Evolutionary conservation across 495 filamentous ascomycete species (phyloP), one percentile per base, ranked within the genome.

Genomic region (Cetradonia linearis): DNA sequence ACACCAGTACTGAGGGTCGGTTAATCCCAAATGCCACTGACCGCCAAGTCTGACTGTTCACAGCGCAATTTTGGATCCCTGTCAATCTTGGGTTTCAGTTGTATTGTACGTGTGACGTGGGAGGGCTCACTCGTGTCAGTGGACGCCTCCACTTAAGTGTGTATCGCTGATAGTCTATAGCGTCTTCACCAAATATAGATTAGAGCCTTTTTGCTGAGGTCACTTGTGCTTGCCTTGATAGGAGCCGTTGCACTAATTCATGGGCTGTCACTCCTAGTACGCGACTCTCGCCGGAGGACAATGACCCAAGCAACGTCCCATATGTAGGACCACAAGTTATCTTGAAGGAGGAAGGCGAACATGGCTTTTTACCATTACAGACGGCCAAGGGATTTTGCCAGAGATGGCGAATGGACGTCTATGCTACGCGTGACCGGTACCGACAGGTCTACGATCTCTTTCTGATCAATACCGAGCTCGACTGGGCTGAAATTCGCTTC

Each of bases 361-460:
- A 59, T 59, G 61, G 61, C 30, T 60, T 63, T 49, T 30, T 63
- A n/a, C 49, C 58, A 20, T 31, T 63, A 33, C 31, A 50, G n/a
- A 53, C 50, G 47, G 64, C 64, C 18, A 18, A 31, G 31, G 47
- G 61, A 9, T 58, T 49, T 25, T 66, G 64, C 38, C 40, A 58
- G 18, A 59, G 7, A 49, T 61, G 64, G 53, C 56, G 61, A 1
- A 63, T 56, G 55, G 34, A 65, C 16, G 62, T 60, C 8, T 68
- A 63, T 20, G 30, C 58, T 23, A 40, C 60, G 37, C 67, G 65
- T 16, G 33, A 63, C 44, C 65, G 59, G 16, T 64, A 55, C 31
- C 75, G 79, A 56, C 79, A 79, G 64, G 70, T 81, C 28, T 82
- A 80, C 65, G 80, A 83, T 62, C 68, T 83, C 10, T 70, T 80